Evolutionary conservation across 2,329 filamentous ascomycete species (phyloP).

Genomic region (Aspergillus pseudonomiae): DNA sequence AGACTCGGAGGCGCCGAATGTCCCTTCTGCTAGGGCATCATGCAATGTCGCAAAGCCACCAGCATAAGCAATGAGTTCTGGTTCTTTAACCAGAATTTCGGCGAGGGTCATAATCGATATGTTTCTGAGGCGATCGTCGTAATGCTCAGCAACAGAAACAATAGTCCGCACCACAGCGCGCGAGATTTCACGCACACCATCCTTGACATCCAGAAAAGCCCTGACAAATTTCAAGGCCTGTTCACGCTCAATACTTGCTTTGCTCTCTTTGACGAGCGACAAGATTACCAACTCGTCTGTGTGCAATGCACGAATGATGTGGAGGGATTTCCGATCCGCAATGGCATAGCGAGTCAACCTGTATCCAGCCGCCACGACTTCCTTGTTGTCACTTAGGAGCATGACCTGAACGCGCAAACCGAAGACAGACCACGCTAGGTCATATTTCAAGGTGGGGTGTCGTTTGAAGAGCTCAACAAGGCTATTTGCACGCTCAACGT

Average conservation of each 20-base stretch:
- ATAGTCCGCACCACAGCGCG: slow-evolving; percentile 85
- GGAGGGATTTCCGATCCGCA: slow-evolving; percentile 84
- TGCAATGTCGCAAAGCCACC: slow-evolving; percentile 85
- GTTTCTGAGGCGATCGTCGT: slow-evolving; percentile 80
- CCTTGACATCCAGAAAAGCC: slow-evolving; percentile 93
- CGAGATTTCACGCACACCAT: slow-evolving; percentile 84
- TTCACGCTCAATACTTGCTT: slow-evolving; percentile 94
- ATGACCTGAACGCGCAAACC: slow-evolving; percentile 92
- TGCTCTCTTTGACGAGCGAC: slow-evolving; percentile 92
- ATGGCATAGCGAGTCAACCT: slow-evolving; percentile 92
- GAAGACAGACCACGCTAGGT: slow-evolving; percentile 94
- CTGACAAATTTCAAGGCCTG: slow-evolving; percentile 96
- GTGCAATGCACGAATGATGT: slow-evolving; percentile 82
- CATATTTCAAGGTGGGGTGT: slow-evolving; percentile 91
- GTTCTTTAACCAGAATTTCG: slow-evolving; percentile 86
- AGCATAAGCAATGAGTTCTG: slow-evolving; percentile 75
- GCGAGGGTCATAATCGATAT: slow-evolving; percentile 93
- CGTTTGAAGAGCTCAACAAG: slow-evolving; percentile 96
- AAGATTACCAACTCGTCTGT: slow-evolving; percentile 91
- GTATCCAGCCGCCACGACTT: slow-evolving; percentile 94
- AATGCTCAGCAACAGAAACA: slow-evolving; percentile 84
- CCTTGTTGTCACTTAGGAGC: slow-evolving; percentile 91
- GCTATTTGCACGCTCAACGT: slow-evolving; percentile 87
- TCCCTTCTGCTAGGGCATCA: slow-evolving; percentile 88
- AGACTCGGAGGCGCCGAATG: slow-evolving; percentile 90